These are phyloP conservation scores for Hyparrhenia diplandra DNA, from an alignment of 176 grass and related monocot species.

Conservation along the genomic window DNA sequence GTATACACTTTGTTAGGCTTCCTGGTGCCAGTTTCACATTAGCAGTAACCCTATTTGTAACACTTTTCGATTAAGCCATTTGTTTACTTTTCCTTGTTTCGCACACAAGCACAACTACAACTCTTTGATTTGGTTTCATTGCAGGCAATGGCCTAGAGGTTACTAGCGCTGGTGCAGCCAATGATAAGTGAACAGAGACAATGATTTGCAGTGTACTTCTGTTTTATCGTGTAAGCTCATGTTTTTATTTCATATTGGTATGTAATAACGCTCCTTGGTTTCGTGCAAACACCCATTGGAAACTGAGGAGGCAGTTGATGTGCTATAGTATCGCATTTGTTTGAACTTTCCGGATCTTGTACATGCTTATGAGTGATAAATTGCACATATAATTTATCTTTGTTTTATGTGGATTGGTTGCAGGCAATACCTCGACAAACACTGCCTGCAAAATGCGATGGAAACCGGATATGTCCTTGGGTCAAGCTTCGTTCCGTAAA, in stretches of 20 bases:
- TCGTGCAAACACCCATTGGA: background rate
- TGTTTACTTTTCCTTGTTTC: background rate
- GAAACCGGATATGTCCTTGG: background rate
- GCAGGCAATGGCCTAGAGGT: slow-evolving; percentile 85
- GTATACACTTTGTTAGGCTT: background rate
- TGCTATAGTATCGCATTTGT: background rate
- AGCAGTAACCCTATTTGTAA: background rate
- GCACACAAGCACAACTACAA: background rate
- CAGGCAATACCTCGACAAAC: slow-evolving; percentile 14
- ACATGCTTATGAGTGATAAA: background rate
- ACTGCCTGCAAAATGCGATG: background rate
- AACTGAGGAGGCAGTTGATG: background rate
- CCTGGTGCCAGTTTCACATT: background rate
- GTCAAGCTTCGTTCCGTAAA: background rate
- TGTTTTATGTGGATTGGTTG: slow-evolving; percentile 1
- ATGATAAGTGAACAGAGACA: slow-evolving; percentile 9
- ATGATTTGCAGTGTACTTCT: background rate
- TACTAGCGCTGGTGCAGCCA: slow-evolving; percentile 17
- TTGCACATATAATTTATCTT: background rate
- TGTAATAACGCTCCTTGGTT: background rate
- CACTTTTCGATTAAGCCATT: background rate
- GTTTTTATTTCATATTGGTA: background rate
- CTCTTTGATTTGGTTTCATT: slow-evolving; percentile 15
- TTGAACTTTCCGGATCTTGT: background rate
- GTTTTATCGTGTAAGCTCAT: slow-evolving; percentile 13